phyloP scores from a whole-genome alignment of 164 flowering plant species.

The Piper longum region DNA sequence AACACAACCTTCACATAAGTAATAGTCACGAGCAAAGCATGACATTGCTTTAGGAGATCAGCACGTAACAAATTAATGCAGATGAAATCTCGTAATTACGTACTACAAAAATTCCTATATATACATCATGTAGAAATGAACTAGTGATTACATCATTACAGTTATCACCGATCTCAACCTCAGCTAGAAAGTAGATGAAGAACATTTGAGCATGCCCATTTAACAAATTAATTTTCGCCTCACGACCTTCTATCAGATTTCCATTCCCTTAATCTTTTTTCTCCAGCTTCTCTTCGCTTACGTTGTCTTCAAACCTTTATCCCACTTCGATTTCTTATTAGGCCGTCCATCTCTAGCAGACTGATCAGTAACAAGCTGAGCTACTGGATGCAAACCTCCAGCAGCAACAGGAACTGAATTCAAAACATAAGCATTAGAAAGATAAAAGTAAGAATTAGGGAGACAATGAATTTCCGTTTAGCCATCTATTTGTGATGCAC shows the following conservation, averaged over 20 bases:
- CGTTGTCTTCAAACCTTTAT: constrained; percentile 48
- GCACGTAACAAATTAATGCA: too few relatives aligned
- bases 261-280: not conserved
- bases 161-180: not conserved
- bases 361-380: constrained; percentile 27
- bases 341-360: constrained; percentile 55
- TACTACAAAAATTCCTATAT: too few relatives aligned
- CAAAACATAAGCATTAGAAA: not conserved
- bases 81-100: too few relatives aligned
- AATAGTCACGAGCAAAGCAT: too few relatives aligned
- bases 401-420: constrained; percentile 23
- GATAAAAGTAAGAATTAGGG: too few relatives aligned
- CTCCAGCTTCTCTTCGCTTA: constrained; percentile 3
- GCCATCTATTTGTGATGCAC: constrained; percentile 17
- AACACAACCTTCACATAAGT: too few relatives aligned
- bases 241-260: constrained; percentile 1
- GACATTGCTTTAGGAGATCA: too few relatives aligned
- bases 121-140: not conserved
- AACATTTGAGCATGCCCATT: not conserved
- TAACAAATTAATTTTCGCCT: not conserved
- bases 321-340: constrained; percentile 96
- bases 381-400: constrained; percentile 24
- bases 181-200: not conserved
- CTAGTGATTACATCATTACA: not conserved
- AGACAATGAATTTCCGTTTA: not conserved